phyloP scores from a whole-genome alignment of 225 moss, liverwort and hornwort species.

The Polytrichum formosum region DNA sequence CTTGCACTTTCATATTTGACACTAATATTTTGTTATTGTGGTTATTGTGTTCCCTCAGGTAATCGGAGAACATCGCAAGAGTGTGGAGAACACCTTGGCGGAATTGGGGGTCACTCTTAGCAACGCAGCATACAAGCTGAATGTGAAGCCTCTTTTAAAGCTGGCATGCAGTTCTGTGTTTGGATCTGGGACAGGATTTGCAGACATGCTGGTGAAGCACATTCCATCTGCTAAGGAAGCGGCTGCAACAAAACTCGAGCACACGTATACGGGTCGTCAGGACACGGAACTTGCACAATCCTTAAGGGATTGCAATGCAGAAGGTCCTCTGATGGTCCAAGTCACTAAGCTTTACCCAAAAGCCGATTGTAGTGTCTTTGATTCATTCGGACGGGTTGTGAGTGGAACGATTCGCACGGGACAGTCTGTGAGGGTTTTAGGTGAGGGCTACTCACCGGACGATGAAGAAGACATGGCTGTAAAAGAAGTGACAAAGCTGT shows the following conservation, averaged over 20 bases:
- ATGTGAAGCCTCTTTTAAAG: slow-evolving; percentile 91
- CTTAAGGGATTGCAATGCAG: slow-evolving; percentile 83
- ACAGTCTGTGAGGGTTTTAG: slow-evolving; percentile 84
- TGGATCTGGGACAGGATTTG: slow-evolving; percentile 82
- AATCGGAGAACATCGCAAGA: slow-evolving; percentile 89
- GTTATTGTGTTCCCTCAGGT: slow-evolving; percentile 31
- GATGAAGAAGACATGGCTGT: slow-evolving; percentile 96
- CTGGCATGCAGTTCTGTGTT: slow-evolving; percentile 94
- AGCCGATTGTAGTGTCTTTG: slow-evolving; percentile 93
- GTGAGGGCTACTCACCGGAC: slow-evolving; percentile 95
- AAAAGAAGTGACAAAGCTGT: slow-evolving; percentile 94
- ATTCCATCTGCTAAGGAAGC: slow-evolving; percentile 89
- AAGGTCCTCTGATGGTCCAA: slow-evolving; percentile 91
- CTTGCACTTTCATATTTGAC: background rate
- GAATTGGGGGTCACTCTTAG: slow-evolving; percentile 89
- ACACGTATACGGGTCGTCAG: slow-evolving; percentile 86
- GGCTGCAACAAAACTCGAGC: slow-evolving; percentile 78
- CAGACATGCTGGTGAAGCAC: slow-evolving; percentile 98
- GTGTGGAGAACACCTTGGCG: slow-evolving; percentile 75
- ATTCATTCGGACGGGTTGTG: slow-evolving; percentile 86
- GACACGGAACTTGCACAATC: slow-evolving; percentile 70
- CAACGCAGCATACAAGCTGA: slow-evolving; percentile 88
- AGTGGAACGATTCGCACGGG: slow-evolving; percentile 93
- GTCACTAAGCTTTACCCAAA: slow-evolving; percentile 92
- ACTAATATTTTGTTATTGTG: background rate